A percentile compares a stretch with the other conserved stretches of the same genome.
phyloP scores from a whole-genome alignment of 768 basidiomycete species.

The Hemileccinum rubropunctum region DNA sequence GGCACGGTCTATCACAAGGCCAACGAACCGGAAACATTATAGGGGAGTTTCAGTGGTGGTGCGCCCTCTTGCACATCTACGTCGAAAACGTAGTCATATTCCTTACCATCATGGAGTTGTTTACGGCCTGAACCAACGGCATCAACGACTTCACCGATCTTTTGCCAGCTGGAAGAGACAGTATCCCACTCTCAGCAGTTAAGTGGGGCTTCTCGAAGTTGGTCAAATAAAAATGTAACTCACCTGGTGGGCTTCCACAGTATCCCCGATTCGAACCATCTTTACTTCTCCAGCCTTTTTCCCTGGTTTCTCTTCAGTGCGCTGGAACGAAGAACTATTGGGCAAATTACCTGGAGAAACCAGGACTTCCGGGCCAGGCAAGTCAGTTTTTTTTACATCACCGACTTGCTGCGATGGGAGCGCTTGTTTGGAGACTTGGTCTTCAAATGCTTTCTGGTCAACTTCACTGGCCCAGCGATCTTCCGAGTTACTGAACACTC shows the following conservation, averaged over 20 bases:
- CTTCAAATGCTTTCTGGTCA: constrained; percentile 69
- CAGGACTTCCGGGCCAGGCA: constrained; percentile 85
- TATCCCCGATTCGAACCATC: constrained; percentile 79
- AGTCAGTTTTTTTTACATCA: constrained; percentile 88
- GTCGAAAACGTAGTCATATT: constrained; percentile 99
- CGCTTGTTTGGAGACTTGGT: constrained; percentile 71
- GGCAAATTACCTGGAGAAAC: constrained; percentile 53
- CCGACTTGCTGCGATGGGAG: constrained; percentile 86
- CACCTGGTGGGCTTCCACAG: constrained; percentile 91
- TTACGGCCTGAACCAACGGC: constrained; percentile 88
- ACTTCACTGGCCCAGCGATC: constrained; percentile 69
- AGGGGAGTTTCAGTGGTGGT: constrained; percentile 91
- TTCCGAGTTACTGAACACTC: constrained; percentile 77
- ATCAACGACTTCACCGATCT: constrained; percentile 94
- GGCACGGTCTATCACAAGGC: not conserved
- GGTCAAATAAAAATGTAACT: constrained; percentile 11
- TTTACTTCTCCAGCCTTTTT: constrained; percentile 91
- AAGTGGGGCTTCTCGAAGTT: not conserved
- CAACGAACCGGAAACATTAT: constrained; percentile 75
- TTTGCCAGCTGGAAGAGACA: constrained; percentile 71
- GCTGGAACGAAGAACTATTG: not conserved
- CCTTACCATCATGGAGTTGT: constrained; percentile 88
- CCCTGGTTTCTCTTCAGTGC: constrained; percentile 44
- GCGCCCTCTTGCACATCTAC: constrained; percentile 93
- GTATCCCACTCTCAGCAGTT: constrained; percentile 72